Conservation (phyloP, 805 yeast genomes). For the Myxozyma mucilagina region DNA sequence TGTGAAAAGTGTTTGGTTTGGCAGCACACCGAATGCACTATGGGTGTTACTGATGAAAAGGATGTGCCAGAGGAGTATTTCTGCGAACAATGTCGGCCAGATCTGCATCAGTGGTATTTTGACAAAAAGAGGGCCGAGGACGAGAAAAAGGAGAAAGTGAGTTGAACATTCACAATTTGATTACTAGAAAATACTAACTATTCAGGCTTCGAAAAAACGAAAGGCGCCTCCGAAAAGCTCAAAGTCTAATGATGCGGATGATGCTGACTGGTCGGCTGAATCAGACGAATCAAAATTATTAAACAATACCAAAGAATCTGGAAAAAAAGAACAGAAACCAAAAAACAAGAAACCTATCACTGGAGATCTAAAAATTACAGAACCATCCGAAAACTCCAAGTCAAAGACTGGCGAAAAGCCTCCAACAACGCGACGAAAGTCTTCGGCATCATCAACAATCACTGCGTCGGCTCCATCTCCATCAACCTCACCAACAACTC, state of each 20-base stretch:
- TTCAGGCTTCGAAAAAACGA: background rate
- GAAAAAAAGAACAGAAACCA: too few species aligned
- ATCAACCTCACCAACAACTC: background rate
- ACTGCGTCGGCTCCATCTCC: background rate
- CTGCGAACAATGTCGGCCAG: conserved; percentile 55
- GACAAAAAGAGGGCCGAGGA: conserved; percentile 8
- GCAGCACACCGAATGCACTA: conserved; percentile 69
- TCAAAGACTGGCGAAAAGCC: background rate
- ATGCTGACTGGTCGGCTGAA: too few species aligned
- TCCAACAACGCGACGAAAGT: background rate
- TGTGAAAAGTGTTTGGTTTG: conserved; percentile 66
- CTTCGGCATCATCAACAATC: background rate
- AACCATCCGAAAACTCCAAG: too few species aligned
- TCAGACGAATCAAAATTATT: too few species aligned
- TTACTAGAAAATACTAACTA: background rate
- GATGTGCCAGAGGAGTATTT: conserved; percentile 54
- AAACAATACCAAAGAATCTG: too few species aligned
- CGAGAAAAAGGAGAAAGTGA: conserved; percentile 24
- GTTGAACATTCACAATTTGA: background rate
- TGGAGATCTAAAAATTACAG: too few species aligned
- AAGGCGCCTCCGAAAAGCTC: background rate
- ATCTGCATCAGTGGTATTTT: conserved; percentile 19
- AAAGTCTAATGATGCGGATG: too few species aligned
- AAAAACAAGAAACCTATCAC: too few species aligned
- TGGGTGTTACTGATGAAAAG: conserved; percentile 45